Evolutionary conservation across 768 basidiomycete genomes (phyloP).

Genomic region (Neoboletus brunneissimus): DNA sequence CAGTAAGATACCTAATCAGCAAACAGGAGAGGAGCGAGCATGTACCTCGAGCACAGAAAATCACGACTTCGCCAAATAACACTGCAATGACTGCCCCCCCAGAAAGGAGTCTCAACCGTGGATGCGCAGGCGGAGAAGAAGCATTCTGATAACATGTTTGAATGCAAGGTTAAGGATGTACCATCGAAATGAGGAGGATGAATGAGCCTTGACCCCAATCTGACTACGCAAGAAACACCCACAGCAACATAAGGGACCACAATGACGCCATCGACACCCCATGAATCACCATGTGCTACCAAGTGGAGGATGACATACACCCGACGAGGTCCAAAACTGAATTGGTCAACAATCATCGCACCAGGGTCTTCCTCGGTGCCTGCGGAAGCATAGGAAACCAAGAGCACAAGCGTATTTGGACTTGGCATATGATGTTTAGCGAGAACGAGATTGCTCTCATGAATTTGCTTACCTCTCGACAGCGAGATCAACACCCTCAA

Average conservation of each 20-base stretch:
- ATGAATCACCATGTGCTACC: conserved; percentile 24
- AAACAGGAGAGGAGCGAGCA: not conserved
- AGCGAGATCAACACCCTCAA: conserved; percentile 72
- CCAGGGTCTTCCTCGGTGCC: conserved; percentile 41
- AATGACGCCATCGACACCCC: conserved; percentile 34
- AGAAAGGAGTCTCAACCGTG: conserved; percentile 59
- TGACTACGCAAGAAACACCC: conserved; percentile 25
- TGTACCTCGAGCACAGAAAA: conserved; percentile 65
- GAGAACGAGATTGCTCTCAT: not conserved
- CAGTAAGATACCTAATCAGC: not conserved
- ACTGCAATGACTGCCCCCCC: conserved; percentile 58
- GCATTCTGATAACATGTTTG: conserved; percentile 45
- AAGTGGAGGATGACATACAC: conserved; percentile 63
- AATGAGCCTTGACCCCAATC: not conserved
- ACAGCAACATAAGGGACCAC: conserved; percentile 78
- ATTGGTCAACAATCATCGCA: conserved; percentile 34
- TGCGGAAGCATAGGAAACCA: conserved; percentile 64
- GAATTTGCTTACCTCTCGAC: conserved; percentile 48
- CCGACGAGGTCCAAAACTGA: conserved; percentile 50
- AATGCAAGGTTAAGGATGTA: not conserved
- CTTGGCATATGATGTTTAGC: conserved; percentile 31
- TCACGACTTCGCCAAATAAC: conserved; percentile 76
- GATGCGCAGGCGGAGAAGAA: conserved; percentile 67
- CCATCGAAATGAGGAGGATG: not conserved
- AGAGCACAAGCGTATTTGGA: conserved; percentile 51